Conservation (phyloP, 495 filamentous ascomycete species). For the Penicillium soppii region DNA sequence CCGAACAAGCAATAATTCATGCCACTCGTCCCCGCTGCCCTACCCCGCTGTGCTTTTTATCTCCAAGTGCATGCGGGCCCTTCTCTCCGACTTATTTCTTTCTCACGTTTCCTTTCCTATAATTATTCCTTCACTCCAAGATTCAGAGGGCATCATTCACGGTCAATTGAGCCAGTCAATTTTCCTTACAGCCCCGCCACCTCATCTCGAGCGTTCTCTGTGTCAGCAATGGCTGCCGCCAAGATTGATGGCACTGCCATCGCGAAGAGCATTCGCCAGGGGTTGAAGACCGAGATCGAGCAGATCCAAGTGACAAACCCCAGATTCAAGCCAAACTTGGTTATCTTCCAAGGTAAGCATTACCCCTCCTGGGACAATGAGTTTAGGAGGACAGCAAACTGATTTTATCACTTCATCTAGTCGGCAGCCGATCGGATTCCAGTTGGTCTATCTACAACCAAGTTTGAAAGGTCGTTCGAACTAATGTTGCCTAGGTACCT, state of each 20-base stretch:
- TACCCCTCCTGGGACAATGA: not conserved
- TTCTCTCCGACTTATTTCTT: constrained; percentile 24
- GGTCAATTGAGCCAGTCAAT: constrained; percentile 9
- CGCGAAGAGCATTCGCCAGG: constrained; percentile 82
- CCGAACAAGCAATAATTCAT: constrained; percentile 37
- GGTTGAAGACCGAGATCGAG: constrained; percentile 74
- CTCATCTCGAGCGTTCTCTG: constrained; percentile 44
- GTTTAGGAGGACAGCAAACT: not conserved
- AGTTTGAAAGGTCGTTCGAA: not conserved
- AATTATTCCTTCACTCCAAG: constrained; percentile 17
- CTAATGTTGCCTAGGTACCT: constrained; percentile 66
- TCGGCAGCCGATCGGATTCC: constrained; percentile 89
- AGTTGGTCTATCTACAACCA: constrained; percentile 56
- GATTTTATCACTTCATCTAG: constrained; percentile 32
- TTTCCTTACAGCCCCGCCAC: constrained; percentile 14
- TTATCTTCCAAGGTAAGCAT: constrained; percentile 84
- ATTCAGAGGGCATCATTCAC: constrained; percentile 13
- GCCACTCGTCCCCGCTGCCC: constrained; percentile 36
- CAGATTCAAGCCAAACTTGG: constrained; percentile 81
- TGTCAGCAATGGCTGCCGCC: constrained; percentile 70
- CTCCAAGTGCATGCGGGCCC: constrained; percentile 24
- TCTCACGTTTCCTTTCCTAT: constrained; percentile 17
- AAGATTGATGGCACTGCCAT: constrained; percentile 96
- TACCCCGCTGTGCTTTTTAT: constrained; percentile 38
- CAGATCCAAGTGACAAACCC: constrained; percentile 77